Percentiles rank a stretch among this genome's conserved stretches.
phyloP scores from a whole-genome alignment of 495 filamentous ascomycete genomes.

The Ramalina peruviana region DNA sequence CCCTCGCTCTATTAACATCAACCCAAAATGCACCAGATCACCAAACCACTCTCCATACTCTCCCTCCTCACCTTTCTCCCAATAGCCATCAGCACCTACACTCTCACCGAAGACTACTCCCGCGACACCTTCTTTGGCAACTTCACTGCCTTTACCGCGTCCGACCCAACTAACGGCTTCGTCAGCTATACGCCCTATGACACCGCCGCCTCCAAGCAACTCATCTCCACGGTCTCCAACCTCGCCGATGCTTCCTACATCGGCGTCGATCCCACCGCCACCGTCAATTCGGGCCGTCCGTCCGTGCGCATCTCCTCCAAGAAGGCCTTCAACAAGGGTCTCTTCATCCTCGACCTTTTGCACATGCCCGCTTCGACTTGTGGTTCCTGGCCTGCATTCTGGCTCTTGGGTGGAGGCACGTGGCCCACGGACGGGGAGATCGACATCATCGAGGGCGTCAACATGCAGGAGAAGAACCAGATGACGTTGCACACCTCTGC shows the following conservation, averaged over 20 bases:
- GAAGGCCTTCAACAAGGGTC: slow-evolving; percentile 36
- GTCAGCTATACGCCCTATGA: slow-evolving; percentile 44
- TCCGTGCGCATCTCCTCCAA: slow-evolving; percentile 42
- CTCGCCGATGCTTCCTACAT: slow-evolving; percentile 29
- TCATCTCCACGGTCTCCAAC: slow-evolving; percentile 35
- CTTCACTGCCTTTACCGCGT: slow-evolving; percentile 35
- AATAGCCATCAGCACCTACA: slow-evolving; percentile 33
- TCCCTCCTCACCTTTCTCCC: slow-evolving; percentile 15
- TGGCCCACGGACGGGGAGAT: slow-evolving; percentile 63
- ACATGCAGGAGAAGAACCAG: slow-evolving; percentile 37
- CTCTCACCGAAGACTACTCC: slow-evolving; percentile 30
- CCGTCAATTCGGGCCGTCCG: slow-evolving; percentile 33
- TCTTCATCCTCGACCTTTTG: slow-evolving; percentile 45
- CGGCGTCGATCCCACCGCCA: slow-evolving; percentile 27
- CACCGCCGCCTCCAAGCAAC: slow-evolving; percentile 34
- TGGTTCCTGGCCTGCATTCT: slow-evolving; percentile 47
- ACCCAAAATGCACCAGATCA: not conserved
- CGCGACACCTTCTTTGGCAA: slow-evolving; percentile 39
- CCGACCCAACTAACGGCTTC: slow-evolving; percentile 57
- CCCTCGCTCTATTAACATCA: not conserved
- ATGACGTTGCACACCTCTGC: slow-evolving; percentile 54
- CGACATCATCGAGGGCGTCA: slow-evolving; percentile 62
- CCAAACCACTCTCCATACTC: not conserved
- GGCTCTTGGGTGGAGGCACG: slow-evolving; percentile 35
- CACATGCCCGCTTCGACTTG: slow-evolving; percentile 43